Evolutionary conservation across 2,329 filamentous ascomycete species (phyloP).

Genomic region (Phaeosphaeria sp.): DNA sequence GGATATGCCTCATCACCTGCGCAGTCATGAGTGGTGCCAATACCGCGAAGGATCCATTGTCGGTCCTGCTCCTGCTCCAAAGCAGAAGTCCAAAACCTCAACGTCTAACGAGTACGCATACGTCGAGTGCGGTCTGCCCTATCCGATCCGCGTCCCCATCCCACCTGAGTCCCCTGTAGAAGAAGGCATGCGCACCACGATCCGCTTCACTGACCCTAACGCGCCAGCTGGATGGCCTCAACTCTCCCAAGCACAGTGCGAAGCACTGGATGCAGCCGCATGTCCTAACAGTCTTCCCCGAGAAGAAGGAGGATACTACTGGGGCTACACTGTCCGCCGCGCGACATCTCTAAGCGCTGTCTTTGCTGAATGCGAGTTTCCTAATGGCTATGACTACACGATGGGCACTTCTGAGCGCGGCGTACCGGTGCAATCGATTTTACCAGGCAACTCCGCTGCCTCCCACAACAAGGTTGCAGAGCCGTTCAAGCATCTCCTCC

Average conservation of each 20-base stretch:
- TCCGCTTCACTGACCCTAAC: slow-evolving; percentile 64
- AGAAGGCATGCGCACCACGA: slow-evolving; percentile 73
- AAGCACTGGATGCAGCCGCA: slow-evolving; percentile 58
- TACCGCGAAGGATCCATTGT: slow-evolving; percentile 80
- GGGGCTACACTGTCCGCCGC: slow-evolving; percentile 78
- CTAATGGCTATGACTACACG: slow-evolving; percentile 80
- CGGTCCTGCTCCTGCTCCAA: slow-evolving; percentile 27
- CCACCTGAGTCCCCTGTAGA: slow-evolving; percentile 60
- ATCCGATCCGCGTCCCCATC: slow-evolving; percentile 60
- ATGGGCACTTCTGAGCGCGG: slow-evolving; percentile 86
- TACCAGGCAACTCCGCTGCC: slow-evolving; percentile 20
- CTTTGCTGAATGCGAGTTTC: slow-evolving; percentile 77
- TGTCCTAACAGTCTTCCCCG: slow-evolving; percentile 73
- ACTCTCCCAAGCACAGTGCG: slow-evolving; percentile 27
- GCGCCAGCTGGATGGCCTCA: slow-evolving; percentile 44
- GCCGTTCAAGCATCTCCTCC: slow-evolving; percentile 72
- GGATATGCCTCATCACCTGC: slow-evolving; percentile 85
- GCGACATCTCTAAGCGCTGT: slow-evolving; percentile 72
- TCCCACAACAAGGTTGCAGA: slow-evolving; percentile 31
- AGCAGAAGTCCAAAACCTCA: slow-evolving; percentile 52
- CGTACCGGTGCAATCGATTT: slow-evolving; percentile 50
- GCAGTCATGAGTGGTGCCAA: slow-evolving; percentile 76
- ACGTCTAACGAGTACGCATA: slow-evolving; percentile 37
- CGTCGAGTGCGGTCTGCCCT: slow-evolving; percentile 59
- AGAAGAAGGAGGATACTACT: slow-evolving; percentile 81